Evolutionary conservation across 345 rosid genomes (phyloP).

Genomic region (Limnanthes douglasii): DNA sequence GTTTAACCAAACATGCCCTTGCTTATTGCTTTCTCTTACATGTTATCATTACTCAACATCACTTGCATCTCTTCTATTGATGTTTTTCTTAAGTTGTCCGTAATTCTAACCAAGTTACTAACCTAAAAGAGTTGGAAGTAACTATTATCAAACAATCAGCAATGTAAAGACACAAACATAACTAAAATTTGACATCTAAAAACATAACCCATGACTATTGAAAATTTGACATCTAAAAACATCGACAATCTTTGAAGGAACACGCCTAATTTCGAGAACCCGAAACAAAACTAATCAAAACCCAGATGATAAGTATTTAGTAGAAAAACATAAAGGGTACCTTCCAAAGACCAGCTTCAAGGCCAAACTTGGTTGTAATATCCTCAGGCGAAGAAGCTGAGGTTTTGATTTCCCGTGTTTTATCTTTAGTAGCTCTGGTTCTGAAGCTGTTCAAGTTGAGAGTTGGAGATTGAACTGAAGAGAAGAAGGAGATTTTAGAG

Average conservation of each 20-base stretch:
- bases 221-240: background rate
- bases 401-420: slow-evolving; percentile 26
- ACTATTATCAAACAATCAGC: background rate
- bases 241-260: background rate
- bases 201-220: background rate
- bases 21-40: too few relatives aligned
- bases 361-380: slow-evolving; percentile 70
- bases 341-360: slow-evolving; percentile 91
- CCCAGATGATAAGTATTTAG: background rate
- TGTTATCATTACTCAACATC: too few relatives aligned
- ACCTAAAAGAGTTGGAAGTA: background rate
- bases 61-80: too few relatives aligned
- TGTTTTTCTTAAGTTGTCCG: too few relatives aligned
- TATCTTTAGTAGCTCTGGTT: slow-evolving; percentile 45
- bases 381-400: slow-evolving; percentile 45
- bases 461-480: slow-evolving; percentile 12
- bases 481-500: slow-evolving; percentile 10
- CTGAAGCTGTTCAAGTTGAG: slow-evolving; percentile 16
- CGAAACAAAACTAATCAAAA: background rate
- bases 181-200: background rate
- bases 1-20: too few relatives aligned
- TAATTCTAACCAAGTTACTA: too few relatives aligned
- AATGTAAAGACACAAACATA: background rate
- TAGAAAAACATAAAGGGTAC: slow-evolving; percentile 16
- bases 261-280: background rate